Conservation (phyloP, 192 early-diverging fungal genomes). For the Pilobolus umbonatus region DNA sequence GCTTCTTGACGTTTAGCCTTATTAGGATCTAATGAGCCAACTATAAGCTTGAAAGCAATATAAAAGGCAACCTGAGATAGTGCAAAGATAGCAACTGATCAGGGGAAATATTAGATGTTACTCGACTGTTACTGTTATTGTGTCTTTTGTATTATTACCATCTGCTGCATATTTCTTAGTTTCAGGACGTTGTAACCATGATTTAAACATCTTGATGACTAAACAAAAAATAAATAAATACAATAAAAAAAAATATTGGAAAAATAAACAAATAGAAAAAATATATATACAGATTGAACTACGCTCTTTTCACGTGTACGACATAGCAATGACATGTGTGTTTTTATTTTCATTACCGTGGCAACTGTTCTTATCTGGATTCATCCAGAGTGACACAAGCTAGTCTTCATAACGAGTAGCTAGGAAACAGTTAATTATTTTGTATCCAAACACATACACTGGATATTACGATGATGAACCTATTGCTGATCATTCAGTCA, state of each 20-base stretch:
- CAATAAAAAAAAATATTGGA: not conserved
- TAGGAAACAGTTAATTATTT: too few species aligned
- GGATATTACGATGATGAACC: too few species aligned
- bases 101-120: not conserved
- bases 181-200: conserved; percentile 33
- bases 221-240: not conserved
- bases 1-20: conserved; percentile 69
- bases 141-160: conserved; percentile 15
- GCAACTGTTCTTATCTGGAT: too few species aligned
- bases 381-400: too few species aligned
- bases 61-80: conserved; percentile 85
- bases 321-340: too few species aligned
- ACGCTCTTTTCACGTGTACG: not conserved
- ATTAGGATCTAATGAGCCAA: conserved; percentile 69
- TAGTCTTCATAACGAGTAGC: too few species aligned
- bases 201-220: conserved; percentile 13
- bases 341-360: too few species aligned
- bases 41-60: conserved; percentile 80
- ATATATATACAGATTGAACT: not conserved
- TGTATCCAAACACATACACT: too few species aligned
- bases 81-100: conserved; percentile 71
- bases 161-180: conserved; percentile 40
- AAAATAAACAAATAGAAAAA: not conserved
- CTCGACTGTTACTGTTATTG: not conserved
- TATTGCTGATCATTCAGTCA: too few species aligned